Evolutionary conservation across 1,284 basidiomycete species (phyloP), one percentile per base, ranked within the genome.

Genomic region (Ustilago tritici): DNA sequence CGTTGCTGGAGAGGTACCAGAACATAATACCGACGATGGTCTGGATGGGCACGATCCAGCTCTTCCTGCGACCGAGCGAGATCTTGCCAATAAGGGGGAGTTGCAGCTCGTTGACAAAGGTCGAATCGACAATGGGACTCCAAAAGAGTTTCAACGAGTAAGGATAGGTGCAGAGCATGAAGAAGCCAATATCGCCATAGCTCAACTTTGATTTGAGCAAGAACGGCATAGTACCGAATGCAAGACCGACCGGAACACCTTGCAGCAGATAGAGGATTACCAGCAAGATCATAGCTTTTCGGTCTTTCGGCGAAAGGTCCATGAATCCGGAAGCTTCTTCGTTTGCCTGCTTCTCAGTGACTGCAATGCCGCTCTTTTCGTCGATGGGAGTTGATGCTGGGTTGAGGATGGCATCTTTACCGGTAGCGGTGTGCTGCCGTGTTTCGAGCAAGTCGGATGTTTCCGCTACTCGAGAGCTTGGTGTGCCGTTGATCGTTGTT

Each of bases 21-120:
- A 99, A 93, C 76, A 95, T 89, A 55, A 91, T 88, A 32, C 95
- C 97, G 53, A 98, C 93, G 75, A 95, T 90, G 35, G 92, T 87
- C 87, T 99, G 97, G 88, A 99, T 96, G 52, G 97, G 97, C 70
- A 99, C 92, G 83, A 99, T 98, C 97, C 97, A 99, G 70, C 93
- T 95, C 87, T 98, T 99, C 75, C 97, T 90, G 61, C 97, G 91
- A 19, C 97, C 97, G 69, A 95, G 74, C 19, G 76, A 81, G 35
- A 84, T 59, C n/a, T 53, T 70, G 28, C 66, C 68, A 14, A 77
- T 35, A 34, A 71, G 34, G 2, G 78, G 75, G 5, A 82, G 67
- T 41, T 73, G 61, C 50, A 82, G 85, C 56, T 90, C 91, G 50
- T 91, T 88, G 78, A 93, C 89, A 86, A 93, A 99, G 76, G 93